Conservation (phyloP, 208 protist genomes). For the Naegleria gruberi region DNA sequence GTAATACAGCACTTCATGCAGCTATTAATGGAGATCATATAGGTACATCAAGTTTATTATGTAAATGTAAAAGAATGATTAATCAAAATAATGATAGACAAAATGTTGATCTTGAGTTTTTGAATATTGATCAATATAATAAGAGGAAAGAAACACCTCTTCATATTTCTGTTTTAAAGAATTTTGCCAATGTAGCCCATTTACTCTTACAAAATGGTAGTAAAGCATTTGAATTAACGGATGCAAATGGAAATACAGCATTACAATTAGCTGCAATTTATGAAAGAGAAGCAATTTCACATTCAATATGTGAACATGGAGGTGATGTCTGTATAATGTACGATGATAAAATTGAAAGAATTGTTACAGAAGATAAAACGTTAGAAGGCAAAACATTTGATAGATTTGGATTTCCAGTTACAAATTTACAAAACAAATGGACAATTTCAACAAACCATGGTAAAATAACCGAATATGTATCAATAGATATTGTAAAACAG, state of each 20-base stretch:
- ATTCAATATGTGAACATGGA: not conserved
- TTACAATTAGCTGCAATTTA: not conserved
- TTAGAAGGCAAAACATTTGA: not conserved
- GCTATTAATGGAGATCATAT: not conserved
- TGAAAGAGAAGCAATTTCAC: too few relatives aligned
- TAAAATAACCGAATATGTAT: not conserved
- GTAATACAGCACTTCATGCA: not conserved
- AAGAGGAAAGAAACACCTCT: not conserved
- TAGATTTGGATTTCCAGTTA: not conserved
- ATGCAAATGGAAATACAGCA: not conserved
- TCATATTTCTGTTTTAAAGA: not conserved
- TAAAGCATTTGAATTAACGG: not conserved
- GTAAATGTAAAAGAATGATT: not conserved
- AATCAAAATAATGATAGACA: not conserved
- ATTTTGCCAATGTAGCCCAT: not conserved
- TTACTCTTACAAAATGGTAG: not conserved
- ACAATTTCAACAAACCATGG: too few relatives aligned
- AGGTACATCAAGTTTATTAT: not conserved
- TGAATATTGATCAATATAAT: not conserved
- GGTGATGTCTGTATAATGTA: constrained; percentile 18
- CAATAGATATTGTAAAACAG: not conserved
- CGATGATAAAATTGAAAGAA: not conserved
- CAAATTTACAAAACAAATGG: not conserved
- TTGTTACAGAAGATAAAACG: not conserved
- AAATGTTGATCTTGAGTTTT: not conserved